Conservation (phyloP, 257 asterid genomes). For the Nicotiana tomentosiformis region DNA sequence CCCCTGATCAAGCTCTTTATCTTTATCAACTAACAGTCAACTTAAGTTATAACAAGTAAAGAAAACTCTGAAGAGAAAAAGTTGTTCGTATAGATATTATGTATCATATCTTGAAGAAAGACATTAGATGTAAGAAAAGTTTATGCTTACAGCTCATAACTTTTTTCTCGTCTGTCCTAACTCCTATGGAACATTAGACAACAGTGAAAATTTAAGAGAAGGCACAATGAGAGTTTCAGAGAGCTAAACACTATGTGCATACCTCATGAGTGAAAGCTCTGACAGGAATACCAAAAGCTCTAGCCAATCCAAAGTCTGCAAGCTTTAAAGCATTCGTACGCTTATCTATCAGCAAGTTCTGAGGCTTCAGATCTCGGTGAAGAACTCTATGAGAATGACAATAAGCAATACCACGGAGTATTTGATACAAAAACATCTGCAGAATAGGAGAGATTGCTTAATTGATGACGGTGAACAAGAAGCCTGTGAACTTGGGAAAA, state of each 20-base stretch:
- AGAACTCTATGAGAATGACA: slow-evolving; percentile 95
- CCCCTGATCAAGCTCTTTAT: background rate
- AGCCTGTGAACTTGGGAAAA: background rate
- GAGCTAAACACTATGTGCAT: background rate
- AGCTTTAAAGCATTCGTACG: slow-evolving; percentile 83
- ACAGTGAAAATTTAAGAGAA: background rate
- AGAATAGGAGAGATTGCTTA: slow-evolving; percentile 13
- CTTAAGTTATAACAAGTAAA: background rate
- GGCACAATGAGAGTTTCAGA: background rate
- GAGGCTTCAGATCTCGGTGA: slow-evolving; percentile 95
- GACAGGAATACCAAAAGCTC: slow-evolving; percentile 97
- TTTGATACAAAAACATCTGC: slow-evolving; percentile 81
- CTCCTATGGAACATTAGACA: background rate
- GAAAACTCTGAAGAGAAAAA: background rate
- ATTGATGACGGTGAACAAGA: slow-evolving; percentile 16
- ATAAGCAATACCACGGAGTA: slow-evolving; percentile 86
- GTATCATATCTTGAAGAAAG: background rate
- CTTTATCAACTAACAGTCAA: background rate
- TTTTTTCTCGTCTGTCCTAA: background rate
- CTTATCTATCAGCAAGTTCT: slow-evolving; percentile 88
- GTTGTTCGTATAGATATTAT: background rate
- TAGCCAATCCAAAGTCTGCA: slow-evolving; percentile 96
- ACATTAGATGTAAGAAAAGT: background rate
- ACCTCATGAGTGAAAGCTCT: slow-evolving; percentile 96
- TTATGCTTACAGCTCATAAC: background rate